Conservation (phyloP, 179 eudicot genomes). For the Silene vulgaris region DNA sequence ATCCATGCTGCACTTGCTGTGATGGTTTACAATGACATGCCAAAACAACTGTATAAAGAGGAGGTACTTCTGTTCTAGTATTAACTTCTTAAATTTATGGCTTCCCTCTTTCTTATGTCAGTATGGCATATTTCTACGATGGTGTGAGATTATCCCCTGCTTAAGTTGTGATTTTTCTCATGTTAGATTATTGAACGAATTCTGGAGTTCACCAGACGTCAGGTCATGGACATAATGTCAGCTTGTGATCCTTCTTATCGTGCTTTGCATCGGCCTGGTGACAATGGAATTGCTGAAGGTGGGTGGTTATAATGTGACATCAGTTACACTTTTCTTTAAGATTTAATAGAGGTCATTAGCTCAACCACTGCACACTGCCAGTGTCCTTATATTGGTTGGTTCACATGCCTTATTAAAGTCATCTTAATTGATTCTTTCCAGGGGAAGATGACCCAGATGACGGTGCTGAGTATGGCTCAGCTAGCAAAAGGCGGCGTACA, state of each 20-base stretch:
- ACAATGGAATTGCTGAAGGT: conserved; percentile 70
- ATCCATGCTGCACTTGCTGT: conserved; percentile 85
- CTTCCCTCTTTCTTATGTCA: background rate
- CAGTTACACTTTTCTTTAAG: background rate
- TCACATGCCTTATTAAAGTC: background rate
- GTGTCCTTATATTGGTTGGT: background rate
- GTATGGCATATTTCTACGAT: background rate
- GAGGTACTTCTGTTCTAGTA: conserved; percentile 47
- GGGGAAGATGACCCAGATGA: conserved; percentile 75
- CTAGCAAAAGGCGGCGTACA: conserved; percentile 75
- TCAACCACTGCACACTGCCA: background rate
- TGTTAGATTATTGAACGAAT: conserved; percentile 85
- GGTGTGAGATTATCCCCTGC: conserved; percentile 11
- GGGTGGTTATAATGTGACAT: conserved; percentile 20
- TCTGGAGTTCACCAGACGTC: conserved; percentile 82
- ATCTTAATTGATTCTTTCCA: conserved; percentile 22
- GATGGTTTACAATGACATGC: conserved; percentile 76
- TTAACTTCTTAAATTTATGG: background rate
- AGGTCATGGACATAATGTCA: conserved; percentile 72
- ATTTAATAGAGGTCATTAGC: background rate
- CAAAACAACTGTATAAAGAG: conserved; percentile 85
- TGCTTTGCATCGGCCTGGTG: conserved; percentile 76
- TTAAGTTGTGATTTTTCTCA: conserved; percentile 15
- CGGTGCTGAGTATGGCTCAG: conserved; percentile 67
- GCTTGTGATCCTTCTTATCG: conserved; percentile 91